Evolutionary conservation across 805 yeast genomes (phyloP).

Genomic region (Kodamaea hsintzibuensis): DNA sequence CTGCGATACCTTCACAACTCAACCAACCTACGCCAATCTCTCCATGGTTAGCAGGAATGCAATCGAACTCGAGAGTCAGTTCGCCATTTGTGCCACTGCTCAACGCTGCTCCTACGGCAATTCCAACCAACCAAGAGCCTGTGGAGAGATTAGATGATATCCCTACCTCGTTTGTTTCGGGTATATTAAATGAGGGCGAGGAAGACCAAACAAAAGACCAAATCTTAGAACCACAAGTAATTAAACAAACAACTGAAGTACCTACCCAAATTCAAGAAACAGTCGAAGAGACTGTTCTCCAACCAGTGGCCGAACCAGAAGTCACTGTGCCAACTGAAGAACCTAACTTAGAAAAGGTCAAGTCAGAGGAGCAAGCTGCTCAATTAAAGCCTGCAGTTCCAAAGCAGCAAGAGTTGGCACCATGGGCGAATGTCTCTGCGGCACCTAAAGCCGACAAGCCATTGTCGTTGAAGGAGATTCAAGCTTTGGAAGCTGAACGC

Average conservation of each 20-base stretch:
- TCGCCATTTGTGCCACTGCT: slow-evolving; percentile 39
- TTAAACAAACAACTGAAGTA: not conserved
- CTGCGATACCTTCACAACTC: slow-evolving; percentile 22
- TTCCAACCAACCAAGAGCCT: slow-evolving; percentile 1
- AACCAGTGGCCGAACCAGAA: not conserved
- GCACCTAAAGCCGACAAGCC: slow-evolving; percentile 27
- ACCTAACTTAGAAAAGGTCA: not conserved
- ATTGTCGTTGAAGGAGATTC: slow-evolving; percentile 52
- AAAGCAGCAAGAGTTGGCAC: slow-evolving; percentile 38
- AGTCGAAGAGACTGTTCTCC: not conserved
- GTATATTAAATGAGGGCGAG: slow-evolving; percentile 38
- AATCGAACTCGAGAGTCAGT: slow-evolving; percentile 35
- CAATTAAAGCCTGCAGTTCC: slow-evolving; percentile 18
- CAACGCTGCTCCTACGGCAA: slow-evolving; percentile 3
- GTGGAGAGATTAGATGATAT: slow-evolving; percentile 39
- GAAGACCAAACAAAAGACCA: slow-evolving; percentile 17
- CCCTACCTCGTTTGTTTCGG: slow-evolving; percentile 42
- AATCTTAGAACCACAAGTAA: slow-evolving; percentile 11
- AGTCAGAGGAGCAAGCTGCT: slow-evolving; percentile 12
- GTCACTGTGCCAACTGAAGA: not conserved
- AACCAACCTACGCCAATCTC: slow-evolving; percentile 42
- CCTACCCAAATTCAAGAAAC: not conserved
- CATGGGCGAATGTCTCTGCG: slow-evolving; percentile 50
- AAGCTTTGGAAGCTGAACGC: slow-evolving; percentile 49
- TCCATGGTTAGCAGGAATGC: slow-evolving; percentile 41